Evolutionary conservation across 768 basidiomycete genomes (phyloP).

Genomic region (Pseudohyphozyma bogoriensis): DNA sequence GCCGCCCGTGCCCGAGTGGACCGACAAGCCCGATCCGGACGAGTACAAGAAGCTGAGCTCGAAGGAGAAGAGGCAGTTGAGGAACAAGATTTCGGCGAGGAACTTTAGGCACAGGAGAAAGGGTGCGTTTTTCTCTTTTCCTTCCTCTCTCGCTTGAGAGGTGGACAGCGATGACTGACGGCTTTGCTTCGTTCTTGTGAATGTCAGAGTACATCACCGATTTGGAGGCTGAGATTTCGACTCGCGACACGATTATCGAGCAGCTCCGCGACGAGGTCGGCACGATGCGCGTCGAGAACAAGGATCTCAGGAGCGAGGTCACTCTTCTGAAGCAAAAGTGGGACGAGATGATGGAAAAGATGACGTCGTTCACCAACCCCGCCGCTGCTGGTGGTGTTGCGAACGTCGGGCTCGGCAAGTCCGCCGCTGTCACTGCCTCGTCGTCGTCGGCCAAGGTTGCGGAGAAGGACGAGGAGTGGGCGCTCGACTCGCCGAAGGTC

Average conservation of each 20-base stretch:
- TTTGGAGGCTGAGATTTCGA: conserved; percentile 84
- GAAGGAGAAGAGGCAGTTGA: conserved; percentile 89
- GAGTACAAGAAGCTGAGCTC: conserved; percentile 90
- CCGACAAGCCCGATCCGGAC: conserved; percentile 64
- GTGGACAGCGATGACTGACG: neutral
- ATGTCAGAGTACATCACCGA: conserved; percentile 72
- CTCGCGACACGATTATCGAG: conserved; percentile 74
- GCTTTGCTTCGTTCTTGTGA: neutral
- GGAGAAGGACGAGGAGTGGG: neutral
- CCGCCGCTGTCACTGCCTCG: neutral
- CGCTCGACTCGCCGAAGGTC: neutral
- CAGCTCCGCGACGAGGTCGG: conserved; percentile 29
- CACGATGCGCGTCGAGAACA: conserved; percentile 20
- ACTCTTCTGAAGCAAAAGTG: conserved; percentile 39
- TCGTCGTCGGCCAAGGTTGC: neutral
- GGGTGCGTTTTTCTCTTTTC: conserved; percentile 45
- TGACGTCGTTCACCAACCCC: conserved; percentile 4
- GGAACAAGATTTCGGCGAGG: conserved; percentile 93
- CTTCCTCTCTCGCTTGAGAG: neutral
- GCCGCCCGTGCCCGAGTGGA: conserved; percentile 32
- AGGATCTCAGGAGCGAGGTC: conserved; percentile 36
- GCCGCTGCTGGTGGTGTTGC: neutral
- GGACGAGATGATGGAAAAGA: conserved; percentile 32
- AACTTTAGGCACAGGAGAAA: conserved; percentile 93
- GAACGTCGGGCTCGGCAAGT: neutral